Conservation (phyloP, 2,329 filamentous ascomycete genomes). For the Lachnellula arida region DNA sequence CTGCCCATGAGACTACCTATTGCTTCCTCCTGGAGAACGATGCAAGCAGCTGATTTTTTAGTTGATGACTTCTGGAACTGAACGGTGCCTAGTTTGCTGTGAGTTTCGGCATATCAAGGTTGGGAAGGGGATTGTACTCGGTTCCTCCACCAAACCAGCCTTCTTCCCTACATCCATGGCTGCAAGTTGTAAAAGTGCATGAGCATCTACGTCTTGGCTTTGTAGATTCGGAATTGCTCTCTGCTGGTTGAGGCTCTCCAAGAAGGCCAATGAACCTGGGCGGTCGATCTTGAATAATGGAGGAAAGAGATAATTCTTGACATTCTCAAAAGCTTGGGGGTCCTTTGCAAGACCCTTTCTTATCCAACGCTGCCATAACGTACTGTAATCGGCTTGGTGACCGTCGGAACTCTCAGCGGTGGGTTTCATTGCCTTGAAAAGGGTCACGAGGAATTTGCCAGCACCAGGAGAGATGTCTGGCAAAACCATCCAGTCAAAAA, state of each 20-base stretch:
- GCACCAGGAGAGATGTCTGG: slow-evolving; percentile 55
- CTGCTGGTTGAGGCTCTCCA: slow-evolving; percentile 52
- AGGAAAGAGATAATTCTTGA: slow-evolving; percentile 61
- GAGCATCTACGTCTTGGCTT: slow-evolving; percentile 44
- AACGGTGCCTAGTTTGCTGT: slow-evolving; percentile 14
- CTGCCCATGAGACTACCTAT: slow-evolving; percentile 51
- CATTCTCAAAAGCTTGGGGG: slow-evolving; percentile 51
- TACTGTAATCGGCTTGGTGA: slow-evolving; percentile 35
- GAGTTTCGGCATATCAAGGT: slow-evolving; percentile 9
- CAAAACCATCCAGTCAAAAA: slow-evolving; percentile 53
- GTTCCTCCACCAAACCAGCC: slow-evolving; percentile 63
- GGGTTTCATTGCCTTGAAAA: slow-evolving; percentile 44
- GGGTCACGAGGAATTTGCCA: slow-evolving; percentile 55
- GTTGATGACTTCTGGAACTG: slow-evolving; percentile 34
- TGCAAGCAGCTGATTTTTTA: slow-evolving; percentile 30
- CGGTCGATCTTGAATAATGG: slow-evolving; percentile 58
- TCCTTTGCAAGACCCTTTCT: slow-evolving; percentile 45
- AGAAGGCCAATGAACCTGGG: slow-evolving; percentile 48
- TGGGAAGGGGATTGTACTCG: slow-evolving; percentile 40
- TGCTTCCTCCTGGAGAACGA: slow-evolving; percentile 38
- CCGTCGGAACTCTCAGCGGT: slow-evolving; percentile 24
- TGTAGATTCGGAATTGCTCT: slow-evolving; percentile 43
- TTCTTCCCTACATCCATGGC: slow-evolving; percentile 70
- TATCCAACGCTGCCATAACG: slow-evolving; percentile 53
- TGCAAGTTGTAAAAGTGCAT: slow-evolving; percentile 58